A percentile compares a stretch with the other conserved stretches of the same genome.
phyloP scores from a whole-genome alignment of 2,329 filamentous ascomycete genomes.

The Shiraia sp. region DNA sequence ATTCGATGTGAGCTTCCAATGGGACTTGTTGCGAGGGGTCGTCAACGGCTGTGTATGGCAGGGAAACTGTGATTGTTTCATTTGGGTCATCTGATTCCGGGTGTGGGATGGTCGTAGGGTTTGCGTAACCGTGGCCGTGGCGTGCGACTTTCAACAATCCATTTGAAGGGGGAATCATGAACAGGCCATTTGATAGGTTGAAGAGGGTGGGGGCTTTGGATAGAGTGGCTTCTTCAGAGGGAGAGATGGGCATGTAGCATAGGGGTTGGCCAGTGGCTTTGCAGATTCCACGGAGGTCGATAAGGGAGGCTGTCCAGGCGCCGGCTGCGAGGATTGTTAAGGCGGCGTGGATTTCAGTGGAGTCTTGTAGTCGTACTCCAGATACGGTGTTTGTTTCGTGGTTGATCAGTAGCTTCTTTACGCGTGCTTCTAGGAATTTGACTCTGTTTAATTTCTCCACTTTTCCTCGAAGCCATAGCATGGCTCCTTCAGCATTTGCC shows the following conservation, averaged over 20 bases:
- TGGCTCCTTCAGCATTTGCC: constrained; percentile 74
- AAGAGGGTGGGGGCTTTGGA: constrained; percentile 71
- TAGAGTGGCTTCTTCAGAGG: constrained; percentile 69
- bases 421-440: constrained; percentile 55
- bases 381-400: constrained; percentile 47
- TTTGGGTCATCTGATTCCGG: constrained; percentile 46
- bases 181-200: constrained; percentile 72
- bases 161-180: constrained; percentile 69
- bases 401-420: constrained; percentile 48
- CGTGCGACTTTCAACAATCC: constrained; percentile 53
- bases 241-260: constrained; percentile 74
- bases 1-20: constrained; percentile 34
- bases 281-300: constrained; percentile 76
- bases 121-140: constrained; percentile 56
- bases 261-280: constrained; percentile 82
- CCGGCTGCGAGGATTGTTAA: constrained; percentile 81
- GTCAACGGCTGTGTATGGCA: constrained; percentile 59
- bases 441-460: constrained; percentile 60
- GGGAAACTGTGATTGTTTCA: constrained; percentile 49
- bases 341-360: constrained; percentile 62
- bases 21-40: constrained; percentile 42
- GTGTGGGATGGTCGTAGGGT: constrained; percentile 52
- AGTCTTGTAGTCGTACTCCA: constrained; percentile 62
- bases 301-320: constrained; percentile 78
- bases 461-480: constrained; percentile 64